Percentiles rank a stretch among this genome's conserved stretches.
These are phyloP conservation scores for Erysimum cheiri DNA, from an alignment of 441 rosid genomes.

Conservation along the genomic window DNA sequence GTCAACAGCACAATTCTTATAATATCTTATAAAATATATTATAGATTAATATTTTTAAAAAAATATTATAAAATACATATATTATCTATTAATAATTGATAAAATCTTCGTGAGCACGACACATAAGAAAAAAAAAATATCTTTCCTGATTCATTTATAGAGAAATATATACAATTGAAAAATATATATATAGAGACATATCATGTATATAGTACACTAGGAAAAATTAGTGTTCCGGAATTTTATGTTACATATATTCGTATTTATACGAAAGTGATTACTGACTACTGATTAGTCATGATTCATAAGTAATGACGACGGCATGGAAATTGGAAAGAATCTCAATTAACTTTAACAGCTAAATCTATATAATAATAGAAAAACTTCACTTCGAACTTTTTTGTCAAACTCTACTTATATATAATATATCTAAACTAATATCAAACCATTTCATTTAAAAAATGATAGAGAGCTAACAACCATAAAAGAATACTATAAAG, in stretches of 20 bases:
- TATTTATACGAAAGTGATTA: slow-evolving; percentile 1
- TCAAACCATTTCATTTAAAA: background rate
- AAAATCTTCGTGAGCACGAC: no score
- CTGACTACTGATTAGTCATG: background rate
- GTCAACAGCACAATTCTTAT: no score
- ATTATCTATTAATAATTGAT: no score
- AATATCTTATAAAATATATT: no score
- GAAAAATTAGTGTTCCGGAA: background rate
- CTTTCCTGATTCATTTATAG: no score
- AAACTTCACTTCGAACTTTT: background rate
- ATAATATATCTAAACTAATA: background rate
- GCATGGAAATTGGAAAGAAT: background rate
- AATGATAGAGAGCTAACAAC: slow-evolving; percentile 7
- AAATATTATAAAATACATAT: no score
- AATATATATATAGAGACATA: no score
- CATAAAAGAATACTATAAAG: slow-evolving; percentile 1
- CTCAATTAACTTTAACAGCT: background rate
- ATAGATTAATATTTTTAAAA: no score
- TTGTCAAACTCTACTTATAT: background rate
- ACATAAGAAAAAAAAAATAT: no score
- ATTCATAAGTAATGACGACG: background rate
- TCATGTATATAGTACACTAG: no score
- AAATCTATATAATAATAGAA: background rate
- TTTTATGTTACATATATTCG: background rate
- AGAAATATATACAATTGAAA: no score